Percentiles rank a stretch among this genome's conserved stretches.
Evolutionary conservation across 1,139 yeast species (phyloP).

Genomic region (Taphrina communis): DNA sequence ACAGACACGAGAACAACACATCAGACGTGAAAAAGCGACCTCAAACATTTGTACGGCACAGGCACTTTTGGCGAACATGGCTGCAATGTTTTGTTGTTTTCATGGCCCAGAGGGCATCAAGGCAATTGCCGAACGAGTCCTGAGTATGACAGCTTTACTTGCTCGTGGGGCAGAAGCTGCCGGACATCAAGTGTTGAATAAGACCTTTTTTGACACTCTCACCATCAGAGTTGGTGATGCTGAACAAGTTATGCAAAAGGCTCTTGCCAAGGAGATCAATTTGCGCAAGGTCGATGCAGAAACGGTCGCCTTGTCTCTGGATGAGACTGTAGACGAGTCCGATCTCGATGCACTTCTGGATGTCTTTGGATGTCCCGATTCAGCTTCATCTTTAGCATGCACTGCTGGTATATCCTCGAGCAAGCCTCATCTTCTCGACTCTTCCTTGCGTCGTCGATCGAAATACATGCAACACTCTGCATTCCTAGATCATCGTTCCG

Average conservation of each 20-base stretch:
- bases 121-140: slow-evolving; percentile 76
- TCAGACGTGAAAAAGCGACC: slow-evolving; percentile 95
- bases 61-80: slow-evolving; percentile 91
- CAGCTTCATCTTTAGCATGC: slow-evolving; percentile 48
- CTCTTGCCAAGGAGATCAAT: slow-evolving; percentile 72
- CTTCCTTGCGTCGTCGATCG: slow-evolving; percentile 65
- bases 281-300: slow-evolving; percentile 68
- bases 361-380: slow-evolving; percentile 36
- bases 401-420: slow-evolving; percentile 49
- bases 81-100: slow-evolving; percentile 94
- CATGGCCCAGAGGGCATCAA: slow-evolving; percentile 93
- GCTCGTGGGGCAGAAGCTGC: slow-evolving; percentile 58
- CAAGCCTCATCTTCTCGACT: slow-evolving; percentile 55
- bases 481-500: slow-evolving; percentile 87
- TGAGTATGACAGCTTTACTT: slow-evolving; percentile 73
- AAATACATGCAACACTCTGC: slow-evolving; percentile 72
- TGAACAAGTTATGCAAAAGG: slow-evolving; percentile 62
- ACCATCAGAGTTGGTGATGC: slow-evolving; percentile 66
- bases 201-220: slow-evolving; percentile 85
- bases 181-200: slow-evolving; percentile 62
- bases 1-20: slow-evolving; percentile 98
- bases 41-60: slow-evolving; percentile 98
- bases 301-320: slow-evolving; percentile 76
- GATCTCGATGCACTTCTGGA: slow-evolving; percentile 67
- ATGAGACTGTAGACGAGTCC: slow-evolving; percentile 75